Conservation (phyloP, 306 rosid species). For the Medicago ruthenica region DNA sequence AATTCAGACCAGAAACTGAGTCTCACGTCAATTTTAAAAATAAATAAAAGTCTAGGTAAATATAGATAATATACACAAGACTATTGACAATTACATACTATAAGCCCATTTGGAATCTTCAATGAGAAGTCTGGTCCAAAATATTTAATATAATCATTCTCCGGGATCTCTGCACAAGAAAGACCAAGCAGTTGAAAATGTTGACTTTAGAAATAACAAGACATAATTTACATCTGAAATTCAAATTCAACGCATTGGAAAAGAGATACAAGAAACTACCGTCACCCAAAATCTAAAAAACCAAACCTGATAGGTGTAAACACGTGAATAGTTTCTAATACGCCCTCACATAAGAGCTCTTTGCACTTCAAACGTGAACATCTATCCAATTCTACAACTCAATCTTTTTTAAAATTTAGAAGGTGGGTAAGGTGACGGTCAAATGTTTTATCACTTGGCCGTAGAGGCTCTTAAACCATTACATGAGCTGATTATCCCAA, state of each 20-base stretch:
- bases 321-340: neutral
- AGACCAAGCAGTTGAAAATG: conserved; percentile 23
- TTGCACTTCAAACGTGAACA: neutral
- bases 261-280: conserved; percentile 21
- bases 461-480: neutral
- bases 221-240: conserved; percentile 22
- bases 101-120: conserved; percentile 86
- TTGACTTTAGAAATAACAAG: conserved; percentile 15
- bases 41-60: conserved; percentile 6
- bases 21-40: conserved; percentile 11
- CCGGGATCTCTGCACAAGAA: conserved; percentile 93
- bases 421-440: neutral
- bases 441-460: neutral
- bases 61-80: conserved; percentile 20
- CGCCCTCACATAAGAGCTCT: neutral
- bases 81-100: conserved; percentile 63
- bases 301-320: neutral
- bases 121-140: conserved; percentile 86
- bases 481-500: conserved; percentile 4
- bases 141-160: conserved; percentile 86
- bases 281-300: neutral
- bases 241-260: conserved; percentile 1
- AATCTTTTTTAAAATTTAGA: neutral
- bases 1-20: conserved; percentile 24
- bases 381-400: neutral